Conservation (phyloP, 352 stramenopile genomes). For the Blastocystis sp. region DNA sequence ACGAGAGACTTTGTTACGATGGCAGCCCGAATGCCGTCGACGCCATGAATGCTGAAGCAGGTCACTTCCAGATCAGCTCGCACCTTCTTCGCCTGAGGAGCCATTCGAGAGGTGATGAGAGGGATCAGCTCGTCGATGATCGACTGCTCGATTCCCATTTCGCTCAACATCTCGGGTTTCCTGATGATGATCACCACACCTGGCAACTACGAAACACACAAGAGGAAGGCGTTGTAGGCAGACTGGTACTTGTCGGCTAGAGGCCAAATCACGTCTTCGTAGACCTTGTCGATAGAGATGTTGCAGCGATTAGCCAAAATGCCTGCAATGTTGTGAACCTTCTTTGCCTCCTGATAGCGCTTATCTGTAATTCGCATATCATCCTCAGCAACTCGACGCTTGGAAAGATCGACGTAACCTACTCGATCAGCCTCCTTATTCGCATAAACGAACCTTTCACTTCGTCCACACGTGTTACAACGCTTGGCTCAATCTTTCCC, state of each 20-base stretch:
- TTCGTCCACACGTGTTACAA: constrained; percentile 98
- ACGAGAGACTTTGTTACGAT: constrained; percentile 70
- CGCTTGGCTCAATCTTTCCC: constrained; percentile 98
- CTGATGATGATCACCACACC: constrained; percentile 59
- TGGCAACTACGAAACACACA: constrained; percentile 71
- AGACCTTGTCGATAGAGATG: constrained; percentile 76
- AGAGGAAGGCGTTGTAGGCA: constrained; percentile 98
- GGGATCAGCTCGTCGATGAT: constrained; percentile 82
- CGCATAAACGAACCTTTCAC: constrained; percentile 78
- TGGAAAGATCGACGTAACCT: constrained; percentile 99
- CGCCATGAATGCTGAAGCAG: constrained; percentile 98
- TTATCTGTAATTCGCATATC: constrained; percentile 98
- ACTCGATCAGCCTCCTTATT: not conserved
- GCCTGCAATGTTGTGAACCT: constrained; percentile 88
- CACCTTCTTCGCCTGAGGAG: constrained; percentile 97
- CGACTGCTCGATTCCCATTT: constrained; percentile 79
- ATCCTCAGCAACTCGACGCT: constrained; percentile 94
- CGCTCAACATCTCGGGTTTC: constrained; percentile 75
- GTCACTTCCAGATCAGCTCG: constrained; percentile 97
- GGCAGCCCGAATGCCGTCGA: constrained; percentile 93
- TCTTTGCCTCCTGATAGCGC: constrained; percentile 98
- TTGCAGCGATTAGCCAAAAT: constrained; percentile 75
- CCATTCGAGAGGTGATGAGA: constrained; percentile 91
- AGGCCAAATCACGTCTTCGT: constrained; percentile 90
- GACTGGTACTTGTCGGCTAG: constrained; percentile 98